These are phyloP conservation scores for Mrakia hoshinonis DNA, from an alignment of 768 basidiomycete species.

Conservation along the genomic window DNA sequence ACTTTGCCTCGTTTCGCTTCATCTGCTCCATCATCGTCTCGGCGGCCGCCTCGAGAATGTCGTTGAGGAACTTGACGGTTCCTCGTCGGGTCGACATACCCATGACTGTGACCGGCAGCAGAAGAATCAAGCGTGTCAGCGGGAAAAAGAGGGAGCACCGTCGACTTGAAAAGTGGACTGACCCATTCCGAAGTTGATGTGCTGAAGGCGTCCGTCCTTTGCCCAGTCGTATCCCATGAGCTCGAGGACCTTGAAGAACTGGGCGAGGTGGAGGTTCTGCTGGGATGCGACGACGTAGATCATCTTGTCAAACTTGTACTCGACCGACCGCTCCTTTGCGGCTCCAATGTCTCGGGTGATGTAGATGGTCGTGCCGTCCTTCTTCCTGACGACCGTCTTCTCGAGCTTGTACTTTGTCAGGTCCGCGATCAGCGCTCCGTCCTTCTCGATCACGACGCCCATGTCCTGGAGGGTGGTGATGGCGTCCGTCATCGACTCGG, in stretches of 20 bases:
- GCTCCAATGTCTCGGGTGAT: slow-evolving; percentile 91
- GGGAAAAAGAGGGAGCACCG: neutral
- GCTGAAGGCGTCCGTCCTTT: slow-evolving; percentile 53
- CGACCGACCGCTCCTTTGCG: slow-evolving; percentile 81
- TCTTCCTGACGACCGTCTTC: slow-evolving; percentile 82
- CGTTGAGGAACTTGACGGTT: slow-evolving; percentile 86
- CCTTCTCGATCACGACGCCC: slow-evolving; percentile 60
- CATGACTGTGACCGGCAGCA: slow-evolving; percentile 52
- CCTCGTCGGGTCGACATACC: slow-evolving; percentile 85
- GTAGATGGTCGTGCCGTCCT: slow-evolving; percentile 85
- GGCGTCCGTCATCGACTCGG: slow-evolving; percentile 57
- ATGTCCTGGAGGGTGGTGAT: slow-evolving; percentile 60
- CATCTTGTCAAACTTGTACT: slow-evolving; percentile 85
- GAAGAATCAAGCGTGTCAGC: neutral
- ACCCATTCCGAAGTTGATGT: slow-evolving; percentile 55
- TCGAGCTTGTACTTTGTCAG: slow-evolving; percentile 82
- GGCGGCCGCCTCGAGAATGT: slow-evolving; percentile 70
- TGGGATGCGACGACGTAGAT: slow-evolving; percentile 73
- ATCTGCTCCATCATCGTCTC: slow-evolving; percentile 94
- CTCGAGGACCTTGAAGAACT: slow-evolving; percentile 87
- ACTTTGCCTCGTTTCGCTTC: slow-evolving; percentile 88
- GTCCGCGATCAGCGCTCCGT: slow-evolving; percentile 67
- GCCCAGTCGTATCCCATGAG: slow-evolving; percentile 89
- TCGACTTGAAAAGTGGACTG: neutral
- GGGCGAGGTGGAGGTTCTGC: slow-evolving; percentile 66